Percentiles rank a stretch among this genome's conserved stretches.
Conservation (phyloP, 2,329 filamentous ascomycete species). For the Botrytis fabae region DNA sequence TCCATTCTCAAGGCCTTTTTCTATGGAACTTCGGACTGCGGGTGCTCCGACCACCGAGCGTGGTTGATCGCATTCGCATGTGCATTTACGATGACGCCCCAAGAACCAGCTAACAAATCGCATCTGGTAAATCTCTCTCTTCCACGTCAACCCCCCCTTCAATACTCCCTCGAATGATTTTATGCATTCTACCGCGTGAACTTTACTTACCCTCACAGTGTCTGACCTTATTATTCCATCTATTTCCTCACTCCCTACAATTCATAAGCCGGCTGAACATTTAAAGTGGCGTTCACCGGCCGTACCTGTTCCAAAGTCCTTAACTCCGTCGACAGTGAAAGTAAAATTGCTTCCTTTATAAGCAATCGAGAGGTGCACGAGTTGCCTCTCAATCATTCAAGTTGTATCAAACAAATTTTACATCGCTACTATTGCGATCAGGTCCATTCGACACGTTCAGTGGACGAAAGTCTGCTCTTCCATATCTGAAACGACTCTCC, state of each 20-base stretch:
- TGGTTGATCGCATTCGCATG: not conserved
- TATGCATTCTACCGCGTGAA: no score
- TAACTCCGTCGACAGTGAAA: constrained; percentile 20
- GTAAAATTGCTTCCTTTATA: constrained; percentile 23
- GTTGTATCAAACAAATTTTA: constrained; percentile 40
- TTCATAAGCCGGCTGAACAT: not conserved
- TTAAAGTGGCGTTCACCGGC: constrained; percentile 11
- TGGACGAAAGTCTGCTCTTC: constrained; percentile 33
- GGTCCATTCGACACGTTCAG: constrained; percentile 35
- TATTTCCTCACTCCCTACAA: not conserved
- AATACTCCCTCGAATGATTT: not conserved
- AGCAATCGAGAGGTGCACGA: constrained; percentile 32
- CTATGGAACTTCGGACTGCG: not conserved
- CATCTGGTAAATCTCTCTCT: not conserved
- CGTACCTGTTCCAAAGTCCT: not conserved
- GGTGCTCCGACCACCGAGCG: not conserved
- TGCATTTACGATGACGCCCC: not conserved
- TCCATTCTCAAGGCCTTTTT: not conserved
- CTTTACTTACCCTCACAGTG: no score
- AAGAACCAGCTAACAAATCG: not conserved
- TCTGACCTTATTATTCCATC: not conserved
- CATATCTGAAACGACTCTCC: constrained; percentile 36
- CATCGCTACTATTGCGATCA: constrained; percentile 41
- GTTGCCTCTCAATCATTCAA: constrained; percentile 38
- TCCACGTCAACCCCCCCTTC: not conserved